phyloP scores from a whole-genome alignment of 202 grass and related monocot genomes.

The Musa balbisiana region DNA sequence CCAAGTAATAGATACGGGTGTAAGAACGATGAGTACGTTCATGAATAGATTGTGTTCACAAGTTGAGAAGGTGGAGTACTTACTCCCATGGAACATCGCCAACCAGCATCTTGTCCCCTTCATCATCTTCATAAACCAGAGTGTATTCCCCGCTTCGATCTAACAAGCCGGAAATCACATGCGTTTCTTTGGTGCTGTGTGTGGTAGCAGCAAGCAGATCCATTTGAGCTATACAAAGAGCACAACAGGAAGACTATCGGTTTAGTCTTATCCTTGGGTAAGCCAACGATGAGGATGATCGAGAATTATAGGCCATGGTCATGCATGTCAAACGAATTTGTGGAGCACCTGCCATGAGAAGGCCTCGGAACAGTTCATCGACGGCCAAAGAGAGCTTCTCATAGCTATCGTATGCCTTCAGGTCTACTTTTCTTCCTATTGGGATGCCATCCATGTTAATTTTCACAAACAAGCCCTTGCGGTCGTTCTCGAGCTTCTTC shows the following conservation, averaged over 20 bases:
- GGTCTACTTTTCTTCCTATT: constrained; percentile 73
- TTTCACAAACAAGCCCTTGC: constrained; percentile 65
- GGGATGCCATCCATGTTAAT: constrained; percentile 95
- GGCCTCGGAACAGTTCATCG: constrained; percentile 68
- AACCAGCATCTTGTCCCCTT: constrained; percentile 78
- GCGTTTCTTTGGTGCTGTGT: constrained; percentile 1
- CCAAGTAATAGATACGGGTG: constrained; percentile 13
- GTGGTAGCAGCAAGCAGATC: no score
- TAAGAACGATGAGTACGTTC: no score
- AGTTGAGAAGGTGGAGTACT: constrained; percentile 11
- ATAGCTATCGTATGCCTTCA: constrained; percentile 50
- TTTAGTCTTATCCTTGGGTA: background rate
- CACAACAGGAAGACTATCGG: no score
- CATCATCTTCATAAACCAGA: constrained; percentile 89
- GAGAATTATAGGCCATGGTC: background rate
- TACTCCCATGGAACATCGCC: constrained; percentile 96
- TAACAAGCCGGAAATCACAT: constrained; percentile 36
- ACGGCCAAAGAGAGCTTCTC: constrained; percentile 55
- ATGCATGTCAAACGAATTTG: constrained; percentile 34
- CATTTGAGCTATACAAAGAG: no score
- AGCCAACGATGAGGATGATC: constrained; percentile 15
- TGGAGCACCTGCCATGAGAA: constrained; percentile 47
- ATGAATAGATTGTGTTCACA: background rate
- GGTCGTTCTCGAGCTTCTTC: constrained; percentile 21
- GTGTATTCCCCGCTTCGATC: constrained; percentile 65